Percentiles rank a stretch among this genome's conserved stretches.
These are phyloP conservation scores for Podospora comata DNA, from an alignment of 495 filamentous ascomycete species.

Conservation along the genomic window DNA sequence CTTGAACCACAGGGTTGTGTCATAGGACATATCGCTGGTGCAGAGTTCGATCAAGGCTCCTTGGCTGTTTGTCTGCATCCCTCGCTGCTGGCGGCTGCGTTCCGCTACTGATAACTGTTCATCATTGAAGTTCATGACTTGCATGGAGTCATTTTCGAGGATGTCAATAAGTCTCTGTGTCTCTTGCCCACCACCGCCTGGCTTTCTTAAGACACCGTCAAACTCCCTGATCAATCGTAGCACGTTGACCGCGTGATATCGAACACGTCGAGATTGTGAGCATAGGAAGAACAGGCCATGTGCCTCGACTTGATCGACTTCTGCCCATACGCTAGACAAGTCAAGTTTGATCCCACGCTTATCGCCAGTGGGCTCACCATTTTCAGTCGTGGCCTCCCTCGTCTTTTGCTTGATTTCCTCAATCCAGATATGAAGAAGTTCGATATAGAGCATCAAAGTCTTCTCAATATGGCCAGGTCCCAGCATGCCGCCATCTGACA, in stretches of 20 bases:
- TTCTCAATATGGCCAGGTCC: constrained; percentile 93
- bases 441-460: constrained; percentile 87
- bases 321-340: constrained; percentile 77
- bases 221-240: constrained; percentile 91
- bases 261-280: constrained; percentile 85
- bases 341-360: constrained; percentile 73
- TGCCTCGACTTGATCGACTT: constrained; percentile 95
- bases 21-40: constrained; percentile 91
- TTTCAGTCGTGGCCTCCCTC: constrained; percentile 64
- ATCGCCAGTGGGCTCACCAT: constrained; percentile 56
- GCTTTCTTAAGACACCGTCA: constrained; percentile 79
- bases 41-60: constrained; percentile 90
- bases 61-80: constrained; percentile 77
- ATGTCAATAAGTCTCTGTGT: constrained; percentile 77
- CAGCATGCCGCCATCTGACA: constrained; percentile 97
- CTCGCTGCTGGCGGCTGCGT: constrained; percentile 85
- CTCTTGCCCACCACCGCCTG: constrained; percentile 52
- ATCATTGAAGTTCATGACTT: constrained; percentile 88
- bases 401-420: constrained; percentile 90
- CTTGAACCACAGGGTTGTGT: constrained; percentile 94
- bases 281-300: constrained; percentile 98
- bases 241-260: constrained; percentile 87
- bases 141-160: constrained; percentile 81
- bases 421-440: constrained; percentile 93
- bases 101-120: constrained; percentile 90